These are phyloP conservation scores for button mushroom (Agaricus bisporus) DNA, from an alignment of 768 basidiomycete genomes.

Conservation along the genomic window DNA sequence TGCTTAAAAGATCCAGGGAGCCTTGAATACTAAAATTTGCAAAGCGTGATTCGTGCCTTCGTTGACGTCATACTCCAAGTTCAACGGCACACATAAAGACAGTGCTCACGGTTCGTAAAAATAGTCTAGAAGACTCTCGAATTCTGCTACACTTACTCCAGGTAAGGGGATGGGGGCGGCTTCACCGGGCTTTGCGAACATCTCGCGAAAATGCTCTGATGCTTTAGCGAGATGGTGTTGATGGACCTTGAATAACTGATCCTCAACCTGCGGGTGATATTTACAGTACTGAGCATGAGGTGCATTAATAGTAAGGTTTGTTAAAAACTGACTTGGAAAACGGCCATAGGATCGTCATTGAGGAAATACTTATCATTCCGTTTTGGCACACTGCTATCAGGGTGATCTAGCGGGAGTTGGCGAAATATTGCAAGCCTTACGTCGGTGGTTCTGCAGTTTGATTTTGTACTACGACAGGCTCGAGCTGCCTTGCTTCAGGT, in stretches of 20 bases:
- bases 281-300: too few species aligned
- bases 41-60: too few species aligned
- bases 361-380: slow-evolving; percentile 16
- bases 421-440: too few species aligned
- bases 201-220: slow-evolving; percentile 30
- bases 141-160: slow-evolving; percentile 26
- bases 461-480: too few species aligned
- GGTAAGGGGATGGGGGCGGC: slow-evolving; percentile 23
- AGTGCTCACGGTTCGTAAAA: slow-evolving; percentile 29
- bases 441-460: too few species aligned
- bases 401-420: background rate
- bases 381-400: background rate
- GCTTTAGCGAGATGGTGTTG: slow-evolving; percentile 31
- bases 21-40: slow-evolving; percentile 19
- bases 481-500: too few species aligned
- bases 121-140: slow-evolving; percentile 33
- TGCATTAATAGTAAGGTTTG: too few species aligned
- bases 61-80: background rate
- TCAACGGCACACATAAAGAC: background rate
- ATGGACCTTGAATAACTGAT: slow-evolving; percentile 24
- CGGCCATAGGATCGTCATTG: slow-evolving; percentile 14
- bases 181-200: slow-evolving; percentile 22
- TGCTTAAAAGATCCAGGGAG: slow-evolving; percentile 32
- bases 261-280: slow-evolving; percentile 24
- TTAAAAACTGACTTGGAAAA: slow-evolving; percentile 14